phyloP scores from a whole-genome alignment of 2,329 filamentous ascomycete species.

The Blumeriella jaapii region DNA sequence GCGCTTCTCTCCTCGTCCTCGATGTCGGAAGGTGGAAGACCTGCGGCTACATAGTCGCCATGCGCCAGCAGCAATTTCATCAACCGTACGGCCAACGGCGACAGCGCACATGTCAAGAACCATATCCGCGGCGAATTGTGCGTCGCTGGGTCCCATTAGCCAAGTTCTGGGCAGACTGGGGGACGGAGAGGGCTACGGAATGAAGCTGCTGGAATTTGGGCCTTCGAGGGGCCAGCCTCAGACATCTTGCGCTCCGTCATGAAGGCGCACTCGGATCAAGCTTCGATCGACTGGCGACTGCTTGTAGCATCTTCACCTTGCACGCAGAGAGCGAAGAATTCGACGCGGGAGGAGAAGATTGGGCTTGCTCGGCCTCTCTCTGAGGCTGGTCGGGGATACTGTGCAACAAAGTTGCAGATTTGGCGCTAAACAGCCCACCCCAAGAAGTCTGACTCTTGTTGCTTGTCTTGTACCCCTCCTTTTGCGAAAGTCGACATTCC shows the following conservation, averaged over 20 bases:
- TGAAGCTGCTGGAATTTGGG: conserved; percentile 19
- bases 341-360: no score
- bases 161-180: not conserved
- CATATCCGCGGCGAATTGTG: conserved; percentile 75
- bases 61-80: conserved; percentile 75
- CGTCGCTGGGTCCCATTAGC: conserved; percentile 31
- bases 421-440: conserved; percentile 6
- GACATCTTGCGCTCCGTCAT: conserved; percentile 37
- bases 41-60: conserved; percentile 82
- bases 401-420: not conserved
- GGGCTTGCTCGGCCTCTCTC: no score
- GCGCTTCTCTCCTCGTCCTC: conserved; percentile 64
- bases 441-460: conserved; percentile 4
- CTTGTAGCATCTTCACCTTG: not conserved
- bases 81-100: conserved; percentile 73
- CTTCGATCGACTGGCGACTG: not conserved
- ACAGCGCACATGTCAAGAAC: conserved; percentile 81
- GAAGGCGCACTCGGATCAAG: conserved; percentile 13
- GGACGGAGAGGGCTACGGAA: conserved; percentile 18
- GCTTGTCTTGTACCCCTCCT: not conserved
- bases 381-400: not conserved
- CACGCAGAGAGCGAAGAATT: no score
- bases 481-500: no score
- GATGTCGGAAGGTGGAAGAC: conserved; percentile 66
- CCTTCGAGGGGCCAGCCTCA: conserved; percentile 31